Evolutionary conservation across 179 eudicot species (phyloP).

Genomic region (Beta lomatogona): DNA sequence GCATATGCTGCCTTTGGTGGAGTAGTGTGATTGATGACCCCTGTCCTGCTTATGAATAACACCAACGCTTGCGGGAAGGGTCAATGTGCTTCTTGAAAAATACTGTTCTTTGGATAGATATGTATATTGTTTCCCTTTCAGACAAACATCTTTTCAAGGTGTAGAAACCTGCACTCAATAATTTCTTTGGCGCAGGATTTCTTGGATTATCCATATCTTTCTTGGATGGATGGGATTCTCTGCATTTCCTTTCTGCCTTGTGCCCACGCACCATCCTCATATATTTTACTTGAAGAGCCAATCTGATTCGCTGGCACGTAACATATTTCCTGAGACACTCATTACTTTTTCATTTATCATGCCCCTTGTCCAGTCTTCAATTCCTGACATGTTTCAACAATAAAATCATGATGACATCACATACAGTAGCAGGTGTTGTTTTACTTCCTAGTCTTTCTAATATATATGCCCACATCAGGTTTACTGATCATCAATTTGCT

Average conservation of each 20-base stretch:
- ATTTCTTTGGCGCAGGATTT: constrained; percentile 57
- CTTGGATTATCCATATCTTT: constrained; percentile 54
- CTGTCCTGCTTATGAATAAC: constrained; percentile 7
- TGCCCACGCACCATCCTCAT: constrained; percentile 61
- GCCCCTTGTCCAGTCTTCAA: constrained; percentile 66
- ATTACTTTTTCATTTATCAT: constrained; percentile 74
- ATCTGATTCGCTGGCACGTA: constrained; percentile 72
- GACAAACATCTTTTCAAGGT: constrained; percentile 28
- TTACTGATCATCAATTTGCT: constrained; percentile 20
- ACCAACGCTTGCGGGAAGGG: constrained; percentile 16
- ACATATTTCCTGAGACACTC: constrained; percentile 61
- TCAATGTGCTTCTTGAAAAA: constrained; percentile 21
- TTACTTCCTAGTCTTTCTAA: constrained; percentile 46
- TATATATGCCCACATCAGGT: constrained; percentile 33
- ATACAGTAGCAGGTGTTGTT: constrained; percentile 77
- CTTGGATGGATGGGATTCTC: constrained; percentile 63
- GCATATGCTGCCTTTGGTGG: constrained; percentile 17
- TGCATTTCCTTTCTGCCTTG: constrained; percentile 56
- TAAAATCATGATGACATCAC: constrained; percentile 61
- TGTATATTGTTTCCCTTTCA: constrained; percentile 38
- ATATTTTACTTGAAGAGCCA: constrained; percentile 61
- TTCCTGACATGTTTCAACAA: constrained; percentile 65
- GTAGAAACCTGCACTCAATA: constrained; percentile 47
- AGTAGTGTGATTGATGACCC: neutral
- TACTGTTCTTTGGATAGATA: constrained; percentile 27